Evolutionary conservation across 2,329 filamentous ascomycete genomes (phyloP).

Genomic region (Aspergillus amoenus): DNA sequence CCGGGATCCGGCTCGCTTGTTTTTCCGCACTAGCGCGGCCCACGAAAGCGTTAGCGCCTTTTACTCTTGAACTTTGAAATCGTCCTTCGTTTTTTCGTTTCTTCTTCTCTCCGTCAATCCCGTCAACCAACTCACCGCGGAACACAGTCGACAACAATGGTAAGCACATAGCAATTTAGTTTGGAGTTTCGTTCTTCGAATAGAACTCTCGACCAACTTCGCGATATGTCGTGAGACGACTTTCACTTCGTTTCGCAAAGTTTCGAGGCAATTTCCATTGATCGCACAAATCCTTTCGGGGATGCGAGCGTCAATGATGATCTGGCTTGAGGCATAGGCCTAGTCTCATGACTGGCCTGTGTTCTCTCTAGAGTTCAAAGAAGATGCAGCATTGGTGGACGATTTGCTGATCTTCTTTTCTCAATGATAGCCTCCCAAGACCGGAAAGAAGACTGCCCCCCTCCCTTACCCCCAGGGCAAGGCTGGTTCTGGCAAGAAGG

Average conservation of each 20-base stretch:
- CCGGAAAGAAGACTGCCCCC: slow-evolving; percentile 95
- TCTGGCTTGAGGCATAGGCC: slow-evolving; percentile 55
- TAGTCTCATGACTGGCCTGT: slow-evolving; percentile 48
- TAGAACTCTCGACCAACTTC: slow-evolving; percentile 42
- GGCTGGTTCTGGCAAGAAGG: slow-evolving; percentile 85
- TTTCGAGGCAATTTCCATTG: slow-evolving; percentile 39
- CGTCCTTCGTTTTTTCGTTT: slow-evolving; percentile 19
- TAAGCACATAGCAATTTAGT: slow-evolving; percentile 56
- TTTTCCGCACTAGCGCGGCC: slow-evolving; percentile 32
- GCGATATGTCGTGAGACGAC: slow-evolving; percentile 37
- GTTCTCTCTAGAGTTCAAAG: slow-evolving; percentile 88
- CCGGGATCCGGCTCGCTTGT: slow-evolving; percentile 13
- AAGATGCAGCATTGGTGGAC: slow-evolving; percentile 73
- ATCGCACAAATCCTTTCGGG: slow-evolving; percentile 30
- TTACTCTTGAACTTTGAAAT: slow-evolving; percentile 22
- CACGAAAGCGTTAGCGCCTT: slow-evolving; percentile 29
- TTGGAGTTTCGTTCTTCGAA: slow-evolving; percentile 19
- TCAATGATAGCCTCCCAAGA: slow-evolving; percentile 99
- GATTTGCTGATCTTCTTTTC: slow-evolving; percentile 95
- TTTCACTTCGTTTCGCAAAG: slow-evolving; percentile 25
- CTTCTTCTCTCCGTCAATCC: slow-evolving; percentile 40
- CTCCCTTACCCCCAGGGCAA: slow-evolving; percentile 95
- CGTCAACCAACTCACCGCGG: slow-evolving; percentile 49
- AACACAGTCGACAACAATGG: slow-evolving; percentile 59
- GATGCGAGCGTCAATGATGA: slow-evolving; percentile 41